A percentile compares a stretch with the other conserved stretches of the same genome.
Evolutionary conservation across 139 green algal genomes (phyloP).

Genomic region (Astrephomene gubernaculifera): DNA sequence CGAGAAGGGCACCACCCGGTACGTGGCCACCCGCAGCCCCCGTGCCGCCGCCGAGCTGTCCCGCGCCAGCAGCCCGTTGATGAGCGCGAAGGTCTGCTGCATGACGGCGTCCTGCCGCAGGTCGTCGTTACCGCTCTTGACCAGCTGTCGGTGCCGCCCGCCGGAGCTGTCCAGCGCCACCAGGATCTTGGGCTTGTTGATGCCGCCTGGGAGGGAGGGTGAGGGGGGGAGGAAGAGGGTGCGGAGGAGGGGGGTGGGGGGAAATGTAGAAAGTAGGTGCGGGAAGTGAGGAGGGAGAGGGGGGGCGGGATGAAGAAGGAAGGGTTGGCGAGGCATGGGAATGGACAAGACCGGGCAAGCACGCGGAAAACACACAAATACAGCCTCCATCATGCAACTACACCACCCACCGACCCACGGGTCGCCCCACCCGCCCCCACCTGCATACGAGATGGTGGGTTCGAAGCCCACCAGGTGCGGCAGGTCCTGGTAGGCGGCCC

Average conservation of each 20-base stretch:
- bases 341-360: too few species aligned
- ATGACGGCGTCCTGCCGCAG: constrained; percentile 95
- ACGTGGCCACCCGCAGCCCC: constrained; percentile 84
- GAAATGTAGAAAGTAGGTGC: too few species aligned
- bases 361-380: too few species aligned
- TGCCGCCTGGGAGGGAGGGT: constrained; percentile 66
- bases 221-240: not conserved
- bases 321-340: too few species aligned
- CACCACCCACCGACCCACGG: not conserved
- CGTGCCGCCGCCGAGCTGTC: constrained; percentile 60
- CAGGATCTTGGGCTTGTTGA: constrained; percentile 90
- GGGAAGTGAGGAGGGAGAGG: too few species aligned
- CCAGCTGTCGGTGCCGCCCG: constrained; percentile 57
- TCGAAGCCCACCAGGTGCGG: constrained; percentile 64
- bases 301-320: too few species aligned
- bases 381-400: not conserved
- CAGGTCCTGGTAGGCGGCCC: constrained; percentile 66
- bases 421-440: too few species aligned
- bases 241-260: not conserved
- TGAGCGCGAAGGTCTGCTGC: constrained; percentile 95
- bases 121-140: constrained; percentile 87
- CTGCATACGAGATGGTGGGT: constrained; percentile 8
- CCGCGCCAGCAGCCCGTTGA: constrained; percentile 83
- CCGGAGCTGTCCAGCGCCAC: constrained; percentile 48
- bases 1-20: constrained; percentile 93